Evolutionary conservation across 2,329 filamentous ascomycete species (phyloP), one percentile per base, ranked within the genome.

Genomic region (Aureobasidium sp.): DNA sequence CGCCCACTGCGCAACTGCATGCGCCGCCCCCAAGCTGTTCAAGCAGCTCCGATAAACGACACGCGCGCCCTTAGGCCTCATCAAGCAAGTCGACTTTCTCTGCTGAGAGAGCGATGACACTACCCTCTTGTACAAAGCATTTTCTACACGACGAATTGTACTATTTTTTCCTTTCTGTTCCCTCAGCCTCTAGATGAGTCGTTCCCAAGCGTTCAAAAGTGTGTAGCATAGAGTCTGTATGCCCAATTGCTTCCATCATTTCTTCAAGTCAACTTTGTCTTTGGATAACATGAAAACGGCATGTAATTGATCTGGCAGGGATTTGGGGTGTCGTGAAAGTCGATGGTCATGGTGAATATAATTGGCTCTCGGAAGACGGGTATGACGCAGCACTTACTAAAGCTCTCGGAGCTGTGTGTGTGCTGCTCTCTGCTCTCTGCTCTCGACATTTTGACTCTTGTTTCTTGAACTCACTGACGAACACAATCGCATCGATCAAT

Each of bases 11-110:
- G 91, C 93, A 67, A 90, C 85, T 72, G 82, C 88, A 75, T 99
- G 94, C 77, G 93, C 94, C 66, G 94, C 94, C 61, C 92, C 93
- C 73, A 97, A 96, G 87, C 88, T 99, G 72, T 99, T 91, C 86
- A 84, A 87, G 68, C 81, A 87, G 78, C 89, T 97, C 76, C 95
- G 93, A 85, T 97, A 96, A 67, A 72, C 62, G 27, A 59, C 20
- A 36, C 55, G 37, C 47, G 44, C 26, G 32, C 52, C 51, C 24
- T 9, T 51, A 32, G 29, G 50, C 37, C 59, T 39, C 24, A 29
- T 46, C 47, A 59, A 59, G 48, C 50, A 29, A 53, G 53, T 59
- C 61, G 59, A 55, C 59, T 56, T 39, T 29, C 20, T 24, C 36
- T 59, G 59, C 3, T 3, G 60, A 52, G 59, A 59, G 62, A 57